Base-by-base conservation (phyloP, 345 rosid genomes). In the Iberis pinnata region DNA sequence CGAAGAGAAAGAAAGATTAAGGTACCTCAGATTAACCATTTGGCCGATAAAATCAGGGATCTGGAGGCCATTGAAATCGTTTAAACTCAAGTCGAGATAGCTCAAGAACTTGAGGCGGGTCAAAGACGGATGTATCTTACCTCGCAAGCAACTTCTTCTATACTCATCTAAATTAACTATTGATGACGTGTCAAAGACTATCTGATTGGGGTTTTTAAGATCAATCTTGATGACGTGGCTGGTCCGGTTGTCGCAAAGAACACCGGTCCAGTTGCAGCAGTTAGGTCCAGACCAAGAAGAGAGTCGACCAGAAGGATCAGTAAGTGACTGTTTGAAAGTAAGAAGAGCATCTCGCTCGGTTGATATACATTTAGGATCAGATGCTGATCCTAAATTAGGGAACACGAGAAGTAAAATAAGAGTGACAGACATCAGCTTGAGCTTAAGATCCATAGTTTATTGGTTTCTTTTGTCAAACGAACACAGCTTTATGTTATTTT, bases 251-350 rank as follows among this genome's bases (percentile, higher is more conserved):
- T 56, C 60, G 20, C 80, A 80, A 16, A 9, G 8, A 36, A 79
- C 49, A 1, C 82, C 80, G 0, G 42, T 4, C 85, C 85, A 75
- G 44, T 13, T 37, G 61, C 88, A 76, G 58, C 78, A 81, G 43
- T 72, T 74, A 45, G 72, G 65, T 49, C 78, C 75, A 14, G 54
- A 31, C 85, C 82, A 80, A 18, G 80, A 75, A 12, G 56, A 39
- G 24, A 80, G 73, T 7, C 69, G 58, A 59, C 63, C 65, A 2
- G 84, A 61, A 18, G 38, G 53, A 62, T 76, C 81, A 6, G 63
- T 29, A 7, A 76, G 65, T 12, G 61, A 61, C 12, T 43, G 17
- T 31, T 50, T 77, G 72, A 79, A 74, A 9, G 45, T 45, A 24
- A 76, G 61, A 22, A 79, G 82, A 7, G 79, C 80, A 12, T 62